Evolutionary conservation across 2,329 filamentous ascomycete species (phyloP).

Genomic region (Colletotrichum tanaceti): DNA sequence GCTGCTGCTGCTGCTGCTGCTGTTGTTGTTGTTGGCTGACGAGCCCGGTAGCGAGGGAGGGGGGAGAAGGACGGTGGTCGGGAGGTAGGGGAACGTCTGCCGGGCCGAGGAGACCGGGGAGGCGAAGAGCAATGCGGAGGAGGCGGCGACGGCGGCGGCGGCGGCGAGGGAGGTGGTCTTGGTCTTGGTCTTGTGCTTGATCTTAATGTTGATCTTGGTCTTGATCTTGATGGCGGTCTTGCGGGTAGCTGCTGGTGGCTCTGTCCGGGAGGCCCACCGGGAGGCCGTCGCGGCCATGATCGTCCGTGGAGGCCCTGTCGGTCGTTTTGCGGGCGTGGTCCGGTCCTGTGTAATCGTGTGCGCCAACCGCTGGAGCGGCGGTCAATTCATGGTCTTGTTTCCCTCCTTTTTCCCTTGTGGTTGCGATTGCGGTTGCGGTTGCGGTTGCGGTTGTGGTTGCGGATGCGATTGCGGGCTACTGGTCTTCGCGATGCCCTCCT

Average conservation of each 20-base stretch:
- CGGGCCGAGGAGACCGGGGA: conserved; percentile 47
- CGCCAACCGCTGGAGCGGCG: conserved; percentile 35
- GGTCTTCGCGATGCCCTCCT: neutral
- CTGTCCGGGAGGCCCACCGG: conserved; percentile 1
- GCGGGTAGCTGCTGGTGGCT: conserved; percentile 15
- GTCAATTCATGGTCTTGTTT: conserved; percentile 30
- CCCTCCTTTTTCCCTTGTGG: neutral
- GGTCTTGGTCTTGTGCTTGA: neutral
- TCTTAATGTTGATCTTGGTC: too few species aligned
- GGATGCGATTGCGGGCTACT: too few species aligned
- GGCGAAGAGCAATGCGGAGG: conserved; percentile 33
- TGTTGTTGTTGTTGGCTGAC: conserved; percentile 47
- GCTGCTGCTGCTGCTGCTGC: too few species aligned
- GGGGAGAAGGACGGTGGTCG: conserved; percentile 76
- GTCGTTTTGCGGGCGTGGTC: conserved; percentile 16
- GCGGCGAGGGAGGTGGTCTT: conserved; percentile 12
- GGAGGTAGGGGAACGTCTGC: conserved; percentile 77
- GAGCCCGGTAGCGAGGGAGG: conserved; percentile 56
- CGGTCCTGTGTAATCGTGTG: conserved; percentile 31
- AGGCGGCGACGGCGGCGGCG: conserved; percentile 1
- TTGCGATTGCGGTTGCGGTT: too few species aligned
- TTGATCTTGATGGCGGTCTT: neutral
- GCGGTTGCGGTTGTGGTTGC: too few species aligned
- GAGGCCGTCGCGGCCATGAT: conserved; percentile 12
- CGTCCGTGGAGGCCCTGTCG: conserved; percentile 11